Evolutionary conservation across 805 yeast genomes (phyloP).

Genomic region (Ascoidea asiatica): DNA sequence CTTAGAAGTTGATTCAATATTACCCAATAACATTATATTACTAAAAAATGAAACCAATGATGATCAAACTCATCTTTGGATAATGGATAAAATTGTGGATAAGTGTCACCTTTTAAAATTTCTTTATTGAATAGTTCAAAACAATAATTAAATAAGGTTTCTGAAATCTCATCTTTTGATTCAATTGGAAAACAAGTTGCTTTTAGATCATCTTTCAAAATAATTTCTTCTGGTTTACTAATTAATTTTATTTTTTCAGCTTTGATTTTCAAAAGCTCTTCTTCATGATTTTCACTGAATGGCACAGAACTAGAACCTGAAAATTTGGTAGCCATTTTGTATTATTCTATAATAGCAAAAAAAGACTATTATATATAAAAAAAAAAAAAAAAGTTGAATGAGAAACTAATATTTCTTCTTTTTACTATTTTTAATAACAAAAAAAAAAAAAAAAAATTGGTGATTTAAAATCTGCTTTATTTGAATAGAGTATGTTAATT

Average conservation of each 20-base stretch:
- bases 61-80: conserved; percentile 36
- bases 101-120: conserved; percentile 62
- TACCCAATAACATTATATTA: conserved; percentile 44
- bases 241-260: conserved; percentile 11
- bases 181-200: conserved; percentile 56
- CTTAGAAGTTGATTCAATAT: conserved; percentile 8
- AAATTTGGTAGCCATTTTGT: background rate
- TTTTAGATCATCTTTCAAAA: conserved; percentile 26
- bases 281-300: conserved; percentile 1
- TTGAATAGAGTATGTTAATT: no score
- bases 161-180: conserved; percentile 33
- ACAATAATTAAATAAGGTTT: conserved; percentile 30
- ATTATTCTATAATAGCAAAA: no score
- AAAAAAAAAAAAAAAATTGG: no score
- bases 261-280: background rate
- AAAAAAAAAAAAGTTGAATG: no score
- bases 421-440: no score
- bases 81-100: conserved; percentile 40
- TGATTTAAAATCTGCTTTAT: no score
- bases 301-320: background rate
- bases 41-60: conserved; percentile 61
- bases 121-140: conserved; percentile 45
- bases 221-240: conserved; percentile 24
- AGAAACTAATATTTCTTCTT: no score
- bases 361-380: no score